Conservation (phyloP, 1,139 yeast species). For the Kodamaea plutei region DNA sequence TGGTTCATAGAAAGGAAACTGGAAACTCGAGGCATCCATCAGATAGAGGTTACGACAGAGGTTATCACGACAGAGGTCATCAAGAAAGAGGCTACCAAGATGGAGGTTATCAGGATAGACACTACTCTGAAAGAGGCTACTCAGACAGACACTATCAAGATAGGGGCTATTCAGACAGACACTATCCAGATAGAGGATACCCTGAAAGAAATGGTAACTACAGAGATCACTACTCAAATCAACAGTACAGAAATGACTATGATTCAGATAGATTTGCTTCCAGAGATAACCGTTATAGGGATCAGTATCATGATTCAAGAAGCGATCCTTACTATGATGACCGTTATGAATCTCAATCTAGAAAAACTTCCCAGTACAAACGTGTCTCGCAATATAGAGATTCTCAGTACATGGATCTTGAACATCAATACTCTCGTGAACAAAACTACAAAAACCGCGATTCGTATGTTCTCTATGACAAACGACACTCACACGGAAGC, state of each 20-base stretch:
- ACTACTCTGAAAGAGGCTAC: constrained; percentile 7
- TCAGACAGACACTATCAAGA: constrained; percentile 1
- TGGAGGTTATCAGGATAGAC: constrained; percentile 1
- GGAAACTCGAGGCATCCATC: neutral
- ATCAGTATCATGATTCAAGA: neutral
- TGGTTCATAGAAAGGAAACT: constrained; percentile 21
- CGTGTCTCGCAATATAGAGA: constrained; percentile 18
- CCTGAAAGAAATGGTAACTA: constrained; percentile 15
- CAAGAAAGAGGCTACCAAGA: neutral
- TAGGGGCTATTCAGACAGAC: constrained; percentile 15
- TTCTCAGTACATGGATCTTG: constrained; percentile 20
- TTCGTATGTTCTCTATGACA: constrained; percentile 18
- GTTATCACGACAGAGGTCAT: neutral
- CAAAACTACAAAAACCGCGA: constrained; percentile 3
- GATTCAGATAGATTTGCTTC: neutral
- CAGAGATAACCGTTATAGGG: constrained; percentile 1
- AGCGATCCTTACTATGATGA: constrained; percentile 1
- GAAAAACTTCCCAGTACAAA: constrained; percentile 6
- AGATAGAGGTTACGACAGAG: constrained; percentile 1
- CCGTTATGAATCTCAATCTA: constrained; percentile 1
- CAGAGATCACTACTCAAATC: constrained; percentile 8
- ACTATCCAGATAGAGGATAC: constrained; percentile 6
- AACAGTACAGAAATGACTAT: constrained; percentile 3
- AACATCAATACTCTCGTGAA: constrained; percentile 11
- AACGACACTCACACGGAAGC: constrained; percentile 20